phyloP scores from a whole-genome alignment of 257 asterid species.

The Orobanche coerulescens region DNA sequence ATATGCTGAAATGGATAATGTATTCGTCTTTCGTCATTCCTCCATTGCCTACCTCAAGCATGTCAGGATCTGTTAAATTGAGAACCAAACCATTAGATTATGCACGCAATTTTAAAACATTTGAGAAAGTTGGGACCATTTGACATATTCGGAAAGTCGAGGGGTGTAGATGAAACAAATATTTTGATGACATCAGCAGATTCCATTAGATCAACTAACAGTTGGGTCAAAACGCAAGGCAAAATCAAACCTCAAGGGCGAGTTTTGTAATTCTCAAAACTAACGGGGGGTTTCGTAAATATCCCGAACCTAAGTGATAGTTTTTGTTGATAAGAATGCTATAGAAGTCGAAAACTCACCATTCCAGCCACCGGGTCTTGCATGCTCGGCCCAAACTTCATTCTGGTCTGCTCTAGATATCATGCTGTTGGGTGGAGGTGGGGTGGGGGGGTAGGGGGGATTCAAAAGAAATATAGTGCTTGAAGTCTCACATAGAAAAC shows the following conservation, averaged over 20 bases:
- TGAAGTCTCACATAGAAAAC: neutral
- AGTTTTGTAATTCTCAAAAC: too few relatives aligned
- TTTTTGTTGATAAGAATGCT: neutral
- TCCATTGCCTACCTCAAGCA: slow-evolving; percentile 98
- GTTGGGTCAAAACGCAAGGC: too few relatives aligned
- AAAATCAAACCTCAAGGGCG: too few relatives aligned
- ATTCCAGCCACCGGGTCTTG: slow-evolving; percentile 96
- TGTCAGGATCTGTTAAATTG: slow-evolving; percentile 81
- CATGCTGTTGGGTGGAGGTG: slow-evolving; percentile 71
- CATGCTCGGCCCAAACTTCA: slow-evolving; percentile 76
- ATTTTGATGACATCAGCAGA: too few relatives aligned
- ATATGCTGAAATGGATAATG: slow-evolving; percentile 71
- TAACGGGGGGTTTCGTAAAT: too few relatives aligned
- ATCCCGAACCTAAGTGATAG: too few relatives aligned
- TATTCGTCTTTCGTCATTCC: slow-evolving; percentile 86
- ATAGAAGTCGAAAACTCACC: slow-evolving; percentile 36
- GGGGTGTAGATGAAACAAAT: too few relatives aligned
- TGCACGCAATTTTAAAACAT: neutral
- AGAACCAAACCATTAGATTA: slow-evolving; percentile 16
- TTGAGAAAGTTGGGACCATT: too few relatives aligned
- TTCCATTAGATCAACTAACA: too few relatives aligned
- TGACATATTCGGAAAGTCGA: too few relatives aligned
- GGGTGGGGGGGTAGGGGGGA: too few relatives aligned
- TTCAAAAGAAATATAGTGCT: neutral
- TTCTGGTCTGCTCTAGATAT: slow-evolving; percentile 80